These are phyloP conservation scores for Trifolium subterraneum DNA, from an alignment of 306 rosid genomes.

Conservation along the genomic window DNA sequence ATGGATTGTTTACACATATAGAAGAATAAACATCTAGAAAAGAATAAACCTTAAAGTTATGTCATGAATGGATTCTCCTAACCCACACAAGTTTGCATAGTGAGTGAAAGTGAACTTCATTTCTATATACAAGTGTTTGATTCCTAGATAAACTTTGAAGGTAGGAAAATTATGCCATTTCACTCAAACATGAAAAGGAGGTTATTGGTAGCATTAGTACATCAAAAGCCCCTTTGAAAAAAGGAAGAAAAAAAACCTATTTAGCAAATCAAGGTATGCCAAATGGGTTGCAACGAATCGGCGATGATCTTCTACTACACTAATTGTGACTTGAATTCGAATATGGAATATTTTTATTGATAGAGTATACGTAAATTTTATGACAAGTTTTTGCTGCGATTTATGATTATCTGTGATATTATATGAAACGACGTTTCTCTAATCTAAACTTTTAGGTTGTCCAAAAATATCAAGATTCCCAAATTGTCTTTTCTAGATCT, in stretches of 20 bases:
- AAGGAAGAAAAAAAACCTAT: neutral
- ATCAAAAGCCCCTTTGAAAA: neutral
- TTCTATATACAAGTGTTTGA: constrained; percentile 15
- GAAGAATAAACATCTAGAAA: constrained; percentile 46
- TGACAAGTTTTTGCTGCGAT: neutral
- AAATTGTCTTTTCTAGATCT: constrained; percentile 27
- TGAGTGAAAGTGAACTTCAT: neutral
- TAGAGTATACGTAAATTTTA: neutral
- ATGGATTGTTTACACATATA: constrained; percentile 34
- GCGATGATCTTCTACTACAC: neutral
- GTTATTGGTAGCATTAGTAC: neutral
- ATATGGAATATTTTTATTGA: neutral
- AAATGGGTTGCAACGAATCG: neutral
- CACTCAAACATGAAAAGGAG: neutral
- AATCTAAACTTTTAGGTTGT: neutral
- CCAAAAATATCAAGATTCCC: constrained; percentile 34
- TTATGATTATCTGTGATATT: neutral
- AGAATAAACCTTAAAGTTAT: constrained; percentile 44
- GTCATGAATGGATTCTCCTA: constrained; percentile 42
- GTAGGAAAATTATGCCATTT: neutral
- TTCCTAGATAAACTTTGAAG: constrained; percentile 23
- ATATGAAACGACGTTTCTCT: neutral
- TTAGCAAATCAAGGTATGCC: neutral
- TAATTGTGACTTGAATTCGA: neutral
- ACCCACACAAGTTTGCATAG: constrained; percentile 13